Percentiles rank a stretch among this genome's conserved stretches.
These are phyloP conservation scores for Xylariaceae sp. DNA, from an alignment of 2,329 filamentous ascomycete species.

Conservation along the genomic window DNA sequence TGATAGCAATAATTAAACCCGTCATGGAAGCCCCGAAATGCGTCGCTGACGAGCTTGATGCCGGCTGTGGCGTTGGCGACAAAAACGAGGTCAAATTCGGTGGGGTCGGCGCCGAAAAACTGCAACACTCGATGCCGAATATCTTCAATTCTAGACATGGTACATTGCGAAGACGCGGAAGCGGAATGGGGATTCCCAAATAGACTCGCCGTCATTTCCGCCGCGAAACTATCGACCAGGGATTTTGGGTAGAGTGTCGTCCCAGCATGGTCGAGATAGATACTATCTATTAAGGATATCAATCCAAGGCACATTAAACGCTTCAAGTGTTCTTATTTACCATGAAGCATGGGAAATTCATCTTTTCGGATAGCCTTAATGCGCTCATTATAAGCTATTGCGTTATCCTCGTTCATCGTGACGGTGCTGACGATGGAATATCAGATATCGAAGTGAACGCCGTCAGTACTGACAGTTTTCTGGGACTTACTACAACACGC, in stretches of 20 bases:
- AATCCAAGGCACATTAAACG: neutral
- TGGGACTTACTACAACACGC: neutral
- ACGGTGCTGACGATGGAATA: constrained; percentile 16
- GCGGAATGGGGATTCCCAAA: constrained; percentile 91
- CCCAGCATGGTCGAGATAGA: constrained; percentile 93
- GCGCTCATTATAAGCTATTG: constrained; percentile 47
- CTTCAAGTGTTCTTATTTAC: constrained; percentile 26
- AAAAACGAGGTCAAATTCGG: constrained; percentile 73
- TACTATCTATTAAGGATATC: constrained; percentile 47
- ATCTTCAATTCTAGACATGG: constrained; percentile 70
- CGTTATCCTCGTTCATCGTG: constrained; percentile 28
- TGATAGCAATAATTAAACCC: constrained; percentile 84
- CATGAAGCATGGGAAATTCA: constrained; percentile 67
- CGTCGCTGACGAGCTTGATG: constrained; percentile 64
- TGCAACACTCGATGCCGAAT: constrained; percentile 62
- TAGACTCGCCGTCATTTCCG: constrained; percentile 71
- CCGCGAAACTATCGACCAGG: constrained; percentile 70
- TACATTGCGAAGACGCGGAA: constrained; percentile 72
- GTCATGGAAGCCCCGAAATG: constrained; percentile 59
- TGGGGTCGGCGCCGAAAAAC: constrained; percentile 77
- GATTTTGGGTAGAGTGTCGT: constrained; percentile 79
- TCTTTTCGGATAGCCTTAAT: constrained; percentile 53
- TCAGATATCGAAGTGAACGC: constrained; percentile 18
- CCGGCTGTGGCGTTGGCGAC: constrained; percentile 56
- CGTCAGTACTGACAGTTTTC: neutral